Conservation (phyloP, 495 filamentous ascomycete species). For the Neurospora africana region DNA sequence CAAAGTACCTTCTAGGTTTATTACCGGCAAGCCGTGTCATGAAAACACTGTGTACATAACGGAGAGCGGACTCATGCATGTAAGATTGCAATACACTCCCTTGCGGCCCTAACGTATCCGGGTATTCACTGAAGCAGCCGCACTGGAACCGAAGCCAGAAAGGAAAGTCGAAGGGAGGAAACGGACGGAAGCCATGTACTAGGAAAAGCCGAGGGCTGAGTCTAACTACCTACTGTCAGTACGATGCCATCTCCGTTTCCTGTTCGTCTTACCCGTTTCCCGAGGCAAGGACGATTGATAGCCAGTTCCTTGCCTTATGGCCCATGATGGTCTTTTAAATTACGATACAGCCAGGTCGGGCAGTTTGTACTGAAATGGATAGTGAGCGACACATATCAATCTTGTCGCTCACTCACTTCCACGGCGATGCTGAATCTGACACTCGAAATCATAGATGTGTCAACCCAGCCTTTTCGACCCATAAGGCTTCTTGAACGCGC, state of each 20-base stretch:
- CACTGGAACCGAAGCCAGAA: not conserved
- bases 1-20: not conserved
- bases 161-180: not conserved
- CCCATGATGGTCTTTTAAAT: no score
- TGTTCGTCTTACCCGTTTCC: not conserved
- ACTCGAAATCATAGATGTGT: not conserved
- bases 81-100: not conserved
- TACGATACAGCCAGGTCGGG: no score
- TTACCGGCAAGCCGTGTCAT: not conserved
- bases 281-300: not conserved
- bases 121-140: not conserved
- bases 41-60: not conserved
- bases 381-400: not conserved
- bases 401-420: not conserved
- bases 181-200: not conserved
- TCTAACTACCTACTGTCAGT: not conserved
- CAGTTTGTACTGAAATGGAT: no score
- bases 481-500: not conserved
- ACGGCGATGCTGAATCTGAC: not conserved
- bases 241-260: not conserved
- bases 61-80: not conserved
- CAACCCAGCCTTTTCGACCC: not conserved
- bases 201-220: not conserved
- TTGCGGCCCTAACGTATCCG: not conserved
- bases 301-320: no score